A percentile compares a stretch with the other conserved stretches of the same genome.
These are phyloP conservation scores for Colletotrichum musae DNA, from an alignment of 2,329 filamentous ascomycete species.

Conservation along the genomic window DNA sequence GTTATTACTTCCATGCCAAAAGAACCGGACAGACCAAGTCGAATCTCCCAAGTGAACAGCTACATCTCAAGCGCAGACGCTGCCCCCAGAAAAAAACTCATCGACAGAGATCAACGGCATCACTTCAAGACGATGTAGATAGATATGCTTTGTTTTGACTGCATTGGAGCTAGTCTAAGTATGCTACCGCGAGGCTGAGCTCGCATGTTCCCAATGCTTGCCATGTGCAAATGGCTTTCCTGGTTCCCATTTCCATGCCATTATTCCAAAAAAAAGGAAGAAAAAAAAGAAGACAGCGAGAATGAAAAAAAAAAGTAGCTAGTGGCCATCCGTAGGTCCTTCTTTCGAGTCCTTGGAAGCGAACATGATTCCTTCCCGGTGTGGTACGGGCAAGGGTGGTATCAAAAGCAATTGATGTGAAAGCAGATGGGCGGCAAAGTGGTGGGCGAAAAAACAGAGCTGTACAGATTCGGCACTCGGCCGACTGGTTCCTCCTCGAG, in stretches of 20 bases:
- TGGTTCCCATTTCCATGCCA: constrained; percentile 16
- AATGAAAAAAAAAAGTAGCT: background rate
- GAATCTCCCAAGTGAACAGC: too few species aligned
- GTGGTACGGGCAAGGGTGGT: constrained; percentile 32
- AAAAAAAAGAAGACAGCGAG: background rate
- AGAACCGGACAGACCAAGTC: too few species aligned
- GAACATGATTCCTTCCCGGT: constrained; percentile 33
- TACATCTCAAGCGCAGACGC: too few species aligned
- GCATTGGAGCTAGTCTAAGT: constrained; percentile 3
- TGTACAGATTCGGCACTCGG: background rate
- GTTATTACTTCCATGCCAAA: too few species aligned
- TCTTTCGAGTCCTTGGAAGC: constrained; percentile 18
- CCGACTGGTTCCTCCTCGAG: constrained; percentile 9
- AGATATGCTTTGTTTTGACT: background rate
- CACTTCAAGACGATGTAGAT: background rate
- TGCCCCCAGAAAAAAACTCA: too few species aligned
- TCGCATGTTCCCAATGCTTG: background rate
- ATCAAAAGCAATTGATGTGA: constrained; percentile 32
- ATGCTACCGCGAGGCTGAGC: background rate
- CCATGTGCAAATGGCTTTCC: background rate
- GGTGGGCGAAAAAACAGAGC: constrained; percentile 3
- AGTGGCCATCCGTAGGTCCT: constrained; percentile 13
- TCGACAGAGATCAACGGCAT: background rate
- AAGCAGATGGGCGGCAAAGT: constrained; percentile 18
- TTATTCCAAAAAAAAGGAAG: constrained; percentile 14